Evolutionary conservation across 139 green algal species (phyloP).

Genomic region (Ostreobium quekettii): DNA sequence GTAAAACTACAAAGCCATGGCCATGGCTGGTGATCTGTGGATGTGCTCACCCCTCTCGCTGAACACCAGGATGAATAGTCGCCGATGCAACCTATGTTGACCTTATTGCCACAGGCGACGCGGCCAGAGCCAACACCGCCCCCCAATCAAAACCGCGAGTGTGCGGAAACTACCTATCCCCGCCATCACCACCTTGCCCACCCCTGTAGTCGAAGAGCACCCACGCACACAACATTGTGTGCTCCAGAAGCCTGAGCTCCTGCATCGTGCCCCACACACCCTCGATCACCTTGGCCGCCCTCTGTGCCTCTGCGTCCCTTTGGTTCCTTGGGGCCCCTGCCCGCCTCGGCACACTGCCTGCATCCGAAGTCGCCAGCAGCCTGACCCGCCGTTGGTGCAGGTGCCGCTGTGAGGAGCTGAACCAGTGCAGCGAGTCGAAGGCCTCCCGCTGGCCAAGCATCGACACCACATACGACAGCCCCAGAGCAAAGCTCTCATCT

Average conservation of each 20-base stretch:
- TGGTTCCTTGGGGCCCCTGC: neutral
- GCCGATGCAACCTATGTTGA: too few species aligned
- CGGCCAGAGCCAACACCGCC: too few species aligned
- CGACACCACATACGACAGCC: conserved; percentile 9
- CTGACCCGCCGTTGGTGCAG: neutral
- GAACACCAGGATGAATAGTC: too few species aligned
- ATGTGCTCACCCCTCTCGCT: too few species aligned
- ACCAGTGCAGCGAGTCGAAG: conserved; percentile 14
- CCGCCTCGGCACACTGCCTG: neutral
- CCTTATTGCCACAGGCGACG: too few species aligned
- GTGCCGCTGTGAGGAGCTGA: neutral
- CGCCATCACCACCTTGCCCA: too few species aligned
- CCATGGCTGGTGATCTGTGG: too few species aligned
- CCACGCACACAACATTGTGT: conserved; percentile 2
- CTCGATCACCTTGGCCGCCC: neutral
- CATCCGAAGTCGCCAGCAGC: neutral
- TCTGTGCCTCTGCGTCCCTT: conserved; percentile 6
- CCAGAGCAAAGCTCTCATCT: conserved; percentile 20
- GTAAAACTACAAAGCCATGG: too few species aligned
- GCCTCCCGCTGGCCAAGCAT: conserved; percentile 11
- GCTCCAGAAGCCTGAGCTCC: conserved; percentile 16
- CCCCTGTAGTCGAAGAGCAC: conserved; percentile 5
- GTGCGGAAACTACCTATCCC: too few species aligned
- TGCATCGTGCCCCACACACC: conserved; percentile 3
- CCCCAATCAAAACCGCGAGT: too few species aligned